Base-by-base conservation (phyloP, 305 asterid species). In the Fraxinus paxiana region DNA sequence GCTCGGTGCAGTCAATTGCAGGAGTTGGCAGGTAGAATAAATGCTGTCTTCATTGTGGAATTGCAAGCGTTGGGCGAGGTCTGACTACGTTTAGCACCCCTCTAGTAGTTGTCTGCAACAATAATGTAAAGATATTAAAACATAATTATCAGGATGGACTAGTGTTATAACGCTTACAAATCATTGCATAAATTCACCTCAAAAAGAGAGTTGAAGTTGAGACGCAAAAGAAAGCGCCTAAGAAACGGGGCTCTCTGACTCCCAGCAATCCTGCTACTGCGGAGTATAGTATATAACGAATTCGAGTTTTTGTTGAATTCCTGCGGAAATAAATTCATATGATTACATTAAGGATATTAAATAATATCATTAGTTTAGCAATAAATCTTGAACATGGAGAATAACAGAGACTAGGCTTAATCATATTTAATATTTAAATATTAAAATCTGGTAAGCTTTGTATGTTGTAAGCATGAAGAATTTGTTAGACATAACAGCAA, bases 231-330 rank as follows among this genome's bases (percentile, higher is more conserved):
- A 87, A 96, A 96, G 43, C 96, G 98, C 88, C 98, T 86, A 79
- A 94, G 95, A 78, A 92, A 96, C 1, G 99, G 99, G 76, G 99
- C 99, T 72, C 99, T 91, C 87, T 92, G 98, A 87, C 99, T 96
- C 86, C 99, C 99, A 77, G 97, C 98, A 78, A 96, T 95, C 90
- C 97, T 91, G 90, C 97, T 92, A 82, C 95, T 94, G 28, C 97
- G 94, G 37, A 94, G 90, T 82, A 94, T 96, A 31, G 98, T 94
- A 87, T 96, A 96, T 82, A 96, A 84, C 75, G 99, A 96, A 89
- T 92, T 96, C 73, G 99, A 96, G 83, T 96, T 94, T 90, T 94
- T 96, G 85, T 91, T 88, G 82, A 96, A 96, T 80, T 94, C 99
- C 97, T 92, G 93, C 82, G 86, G 77, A 28, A 65, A 38, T 33